A percentile compares a stretch with the other conserved stretches of the same genome.
These are phyloP conservation scores for Aspergillus glaucus DNA, from an alignment of 2,329 filamentous ascomycete genomes.

Conservation along the genomic window DNA sequence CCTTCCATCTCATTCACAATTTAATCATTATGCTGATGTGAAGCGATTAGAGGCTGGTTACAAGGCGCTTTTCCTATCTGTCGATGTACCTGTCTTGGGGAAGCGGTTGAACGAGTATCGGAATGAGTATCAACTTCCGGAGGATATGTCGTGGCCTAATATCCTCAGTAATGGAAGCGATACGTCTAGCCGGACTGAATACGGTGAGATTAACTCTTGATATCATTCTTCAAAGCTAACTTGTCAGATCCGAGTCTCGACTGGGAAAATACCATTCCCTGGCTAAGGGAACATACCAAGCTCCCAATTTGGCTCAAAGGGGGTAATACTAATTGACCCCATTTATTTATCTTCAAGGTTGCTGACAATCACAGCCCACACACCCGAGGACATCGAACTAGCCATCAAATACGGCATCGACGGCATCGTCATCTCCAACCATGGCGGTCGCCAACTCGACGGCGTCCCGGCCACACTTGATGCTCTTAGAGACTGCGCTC, in stretches of 20 bases:
- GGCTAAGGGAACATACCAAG: conserved; percentile 43
- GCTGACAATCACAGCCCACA: conserved; percentile 13
- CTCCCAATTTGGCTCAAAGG: conserved; percentile 37
- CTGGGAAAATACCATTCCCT: conserved; percentile 48
- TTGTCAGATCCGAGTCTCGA: conserved; percentile 34
- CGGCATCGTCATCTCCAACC: conserved; percentile 34
- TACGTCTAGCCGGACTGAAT: conserved; percentile 19
- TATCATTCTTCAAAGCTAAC: conserved; percentile 1
- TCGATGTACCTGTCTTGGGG: conserved; percentile 51
- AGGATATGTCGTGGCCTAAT: conserved; percentile 40
- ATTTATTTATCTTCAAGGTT: neutral
- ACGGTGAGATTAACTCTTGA: conserved; percentile 14
- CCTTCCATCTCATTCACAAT: neutral
- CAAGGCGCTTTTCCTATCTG: conserved; percentile 50
- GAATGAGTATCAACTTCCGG: conserved; percentile 46
- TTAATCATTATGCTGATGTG: neutral
- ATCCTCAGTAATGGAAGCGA: conserved; percentile 26
- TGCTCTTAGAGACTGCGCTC: conserved; percentile 23
- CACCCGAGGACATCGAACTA: conserved; percentile 30
- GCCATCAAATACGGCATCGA: conserved; percentile 30
- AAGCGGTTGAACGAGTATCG: conserved; percentile 49
- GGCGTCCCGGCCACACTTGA: conserved; percentile 34
- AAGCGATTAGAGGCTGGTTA: conserved; percentile 39
- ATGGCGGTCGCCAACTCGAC: conserved; percentile 35
- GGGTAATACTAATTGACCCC: conserved; percentile 15